Conservation (phyloP, 768 basidiomycete species). For the Hericium rajendrae region DNA sequence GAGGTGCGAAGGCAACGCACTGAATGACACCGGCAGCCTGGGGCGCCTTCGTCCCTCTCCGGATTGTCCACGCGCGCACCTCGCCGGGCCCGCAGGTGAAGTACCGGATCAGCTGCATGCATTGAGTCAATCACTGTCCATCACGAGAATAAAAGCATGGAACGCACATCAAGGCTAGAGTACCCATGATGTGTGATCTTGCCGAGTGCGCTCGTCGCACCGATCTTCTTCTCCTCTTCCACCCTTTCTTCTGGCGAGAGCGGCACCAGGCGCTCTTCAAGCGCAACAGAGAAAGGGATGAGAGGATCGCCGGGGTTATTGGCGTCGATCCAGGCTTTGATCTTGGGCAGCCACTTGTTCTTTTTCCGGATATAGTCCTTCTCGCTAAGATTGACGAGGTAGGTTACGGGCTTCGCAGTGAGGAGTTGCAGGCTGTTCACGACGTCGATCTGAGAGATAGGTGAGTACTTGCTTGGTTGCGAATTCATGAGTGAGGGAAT, state of each 20-base stretch:
- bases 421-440: constrained; percentile 84
- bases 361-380: constrained; percentile 93
- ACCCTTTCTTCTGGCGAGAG: constrained; percentile 57
- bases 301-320: constrained; percentile 93
- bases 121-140: neutral
- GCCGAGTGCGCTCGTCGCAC: constrained; percentile 65
- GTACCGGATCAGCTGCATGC: constrained; percentile 74
- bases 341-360: constrained; percentile 98
- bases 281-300: constrained; percentile 93
- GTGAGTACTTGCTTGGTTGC: neutral
- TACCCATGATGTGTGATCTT: constrained; percentile 98
- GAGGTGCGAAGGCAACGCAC: constrained; percentile 33
- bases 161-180: constrained; percentile 65
- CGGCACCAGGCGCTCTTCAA: constrained; percentile 79
- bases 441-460: constrained; percentile 60
- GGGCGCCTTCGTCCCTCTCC: constrained; percentile 89
- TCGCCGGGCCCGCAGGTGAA: constrained; percentile 97
- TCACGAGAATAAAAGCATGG: neutral
- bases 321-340: constrained; percentile 96
- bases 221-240: constrained; percentile 64
- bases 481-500: neutral
- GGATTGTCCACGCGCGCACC: constrained; percentile 96
- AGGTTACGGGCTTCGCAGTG: constrained; percentile 95
- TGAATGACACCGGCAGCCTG: constrained; percentile 98
- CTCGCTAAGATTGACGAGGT: constrained; percentile 95